Conservation (phyloP, 306 rosid genomes). For the Lathyrus sativus region DNA sequence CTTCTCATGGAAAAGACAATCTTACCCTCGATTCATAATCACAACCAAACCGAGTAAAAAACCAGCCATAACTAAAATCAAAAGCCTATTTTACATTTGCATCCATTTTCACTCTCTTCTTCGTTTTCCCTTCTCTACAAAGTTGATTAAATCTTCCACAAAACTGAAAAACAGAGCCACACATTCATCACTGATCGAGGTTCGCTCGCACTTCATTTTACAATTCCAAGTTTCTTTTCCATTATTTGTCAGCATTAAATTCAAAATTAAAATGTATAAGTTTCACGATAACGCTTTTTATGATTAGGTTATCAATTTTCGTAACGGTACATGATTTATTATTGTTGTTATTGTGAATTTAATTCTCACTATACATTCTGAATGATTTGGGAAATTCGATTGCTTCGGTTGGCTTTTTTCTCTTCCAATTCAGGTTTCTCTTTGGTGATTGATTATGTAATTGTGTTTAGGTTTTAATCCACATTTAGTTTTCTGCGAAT, state of each 20-base stretch:
- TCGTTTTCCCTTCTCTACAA: constrained; percentile 28
- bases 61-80: not conserved
- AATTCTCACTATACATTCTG: not conserved
- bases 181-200: constrained; percentile 56
- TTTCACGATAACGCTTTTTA: not conserved
- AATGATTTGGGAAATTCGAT: not conserved
- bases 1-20: not conserved
- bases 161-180: constrained; percentile 28
- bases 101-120: constrained; percentile 1
- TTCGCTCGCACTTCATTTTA: constrained; percentile 40
- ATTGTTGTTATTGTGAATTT: not conserved
- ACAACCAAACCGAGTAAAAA: not conserved
- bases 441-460: not conserved
- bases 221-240: not conserved
- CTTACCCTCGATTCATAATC: not conserved
- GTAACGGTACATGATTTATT: not conserved
- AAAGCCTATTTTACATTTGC: not conserved
- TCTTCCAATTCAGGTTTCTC: too few species aligned
- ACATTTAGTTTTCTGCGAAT: not conserved
- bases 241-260: not conserved
- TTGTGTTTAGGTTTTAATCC: not conserved
- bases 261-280: not conserved
- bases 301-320: constrained; percentile 45
- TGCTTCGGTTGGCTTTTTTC: not conserved
- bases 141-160: constrained; percentile 41